Evolutionary conservation across 108 stramenopile genomes (phyloP), one percentile per base, ranked within the genome.

Genomic region (Chaetoceros tenuissimus): DNA sequence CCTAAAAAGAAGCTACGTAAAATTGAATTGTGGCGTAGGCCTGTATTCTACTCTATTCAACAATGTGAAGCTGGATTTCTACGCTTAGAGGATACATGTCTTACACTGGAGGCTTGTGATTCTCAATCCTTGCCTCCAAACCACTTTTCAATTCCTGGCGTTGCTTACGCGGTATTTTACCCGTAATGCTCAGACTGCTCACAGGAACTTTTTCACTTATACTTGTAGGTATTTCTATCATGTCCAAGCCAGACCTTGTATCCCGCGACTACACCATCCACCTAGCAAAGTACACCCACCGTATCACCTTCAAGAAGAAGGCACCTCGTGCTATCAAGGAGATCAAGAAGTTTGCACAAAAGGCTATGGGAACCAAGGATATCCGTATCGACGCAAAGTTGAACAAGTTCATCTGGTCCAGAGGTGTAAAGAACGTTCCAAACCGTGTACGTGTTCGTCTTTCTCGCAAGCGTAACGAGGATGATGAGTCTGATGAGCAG

Each of bases 401-500:
- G 46, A 96, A 96, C 87, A 95, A 95, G 81, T 76, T 70, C 61
- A 77, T 96, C 28, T 96, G 95, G 95, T 49, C 64, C 49, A 85
- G 85, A 48, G 98, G 98, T 47, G 85, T 99, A 54, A 92, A 95
- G 68, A 98, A 97, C 78, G 87, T 96, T 46, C 98, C 98, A 51
- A 80, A 70, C 52, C 81, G 98, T 59, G 90, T 99, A 40, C 96
- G 98, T 59, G 98, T 99, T 18, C 75, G 95, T 53, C 82, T 99
- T 56, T 79, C 78, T 29, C 89, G 98, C 76, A 94, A 94, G 93
- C 81, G 96, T 64, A 97, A 97, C 79, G 96, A 97, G 72, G 96
- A 97, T 64, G 97, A 99, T 74, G 97, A 99, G 63, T 96, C 97
- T 47, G 88, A 85, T 20, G 96, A 99, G 75, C 92, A 96, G 77